Conservation (phyloP, 1,284 basidiomycete species). For the Moesziomyces aphidis region DNA sequence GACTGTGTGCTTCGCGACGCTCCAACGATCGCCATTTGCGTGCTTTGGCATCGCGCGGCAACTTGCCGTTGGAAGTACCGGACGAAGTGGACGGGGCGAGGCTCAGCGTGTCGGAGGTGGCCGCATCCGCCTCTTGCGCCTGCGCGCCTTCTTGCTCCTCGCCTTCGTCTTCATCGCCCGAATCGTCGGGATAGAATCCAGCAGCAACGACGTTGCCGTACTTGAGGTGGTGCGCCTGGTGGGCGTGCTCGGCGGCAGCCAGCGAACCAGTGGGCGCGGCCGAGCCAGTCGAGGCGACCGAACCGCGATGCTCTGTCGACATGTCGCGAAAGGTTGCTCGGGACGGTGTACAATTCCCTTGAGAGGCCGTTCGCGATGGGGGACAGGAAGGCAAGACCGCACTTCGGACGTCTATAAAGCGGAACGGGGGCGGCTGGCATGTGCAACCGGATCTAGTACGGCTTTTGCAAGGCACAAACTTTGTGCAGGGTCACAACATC, state of each 20-base stretch:
- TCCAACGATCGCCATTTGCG: conserved; percentile 30
- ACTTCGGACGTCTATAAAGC: too few relatives aligned
- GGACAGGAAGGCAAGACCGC: not conserved
- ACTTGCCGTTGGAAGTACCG: not conserved
- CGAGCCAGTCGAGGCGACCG: conserved; percentile 17
- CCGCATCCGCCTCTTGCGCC: not conserved
- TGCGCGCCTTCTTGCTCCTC: not conserved
- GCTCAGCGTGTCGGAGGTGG: not conserved
- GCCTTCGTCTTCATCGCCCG: conserved; percentile 28
- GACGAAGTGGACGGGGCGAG: conserved; percentile 14
- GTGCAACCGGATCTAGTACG: too few relatives aligned
- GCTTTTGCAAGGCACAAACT: too few relatives aligned
- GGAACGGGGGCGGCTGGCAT: too few relatives aligned
- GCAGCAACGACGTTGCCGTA: conserved; percentile 47
- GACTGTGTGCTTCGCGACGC: conserved; percentile 30
- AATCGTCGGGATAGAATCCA: conserved; percentile 41
- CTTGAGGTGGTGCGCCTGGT: conserved; percentile 53
- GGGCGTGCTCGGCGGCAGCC: conserved; percentile 2
- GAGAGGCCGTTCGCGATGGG: too few relatives aligned
- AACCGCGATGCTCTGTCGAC: conserved; percentile 26
- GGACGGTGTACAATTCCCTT: too few relatives aligned
- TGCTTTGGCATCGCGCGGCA: conserved; percentile 35
- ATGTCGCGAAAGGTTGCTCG: conserved; percentile 2
- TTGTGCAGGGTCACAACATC: too few relatives aligned
- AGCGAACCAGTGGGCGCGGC: not conserved